Base-by-base conservation (phyloP, 805 yeast genomes). In the Yarrowia yakushimensis region DNA sequence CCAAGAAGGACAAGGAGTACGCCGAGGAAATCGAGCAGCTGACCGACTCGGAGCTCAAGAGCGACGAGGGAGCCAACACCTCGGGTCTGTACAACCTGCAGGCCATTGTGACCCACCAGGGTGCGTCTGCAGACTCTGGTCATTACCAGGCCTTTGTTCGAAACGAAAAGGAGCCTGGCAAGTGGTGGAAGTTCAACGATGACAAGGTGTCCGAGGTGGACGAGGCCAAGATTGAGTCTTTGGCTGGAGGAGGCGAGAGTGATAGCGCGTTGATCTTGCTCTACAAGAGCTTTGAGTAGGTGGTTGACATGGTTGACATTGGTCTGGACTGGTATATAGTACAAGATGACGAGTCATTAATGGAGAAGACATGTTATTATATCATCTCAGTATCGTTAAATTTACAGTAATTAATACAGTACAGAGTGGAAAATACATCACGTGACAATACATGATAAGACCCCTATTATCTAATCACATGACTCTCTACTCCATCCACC, bases 221-320 rank as follows among this genome's bases (percentile, higher is more conserved):
- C 65, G 87, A 84, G 70, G 94, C 91, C 59, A 90, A 84, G 71
- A 85, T 94, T 65, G 97, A 91, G 73, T 74, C 82, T 63, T 80
- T 94, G 67, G 88, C 97, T 5, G 99, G 99, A 45, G 99, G 99
- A 63, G 97, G 98, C 63, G 99, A 96, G 77, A 64, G 96, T 68
- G 99, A 94, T 74, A 85, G 94, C 70, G 99, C 99, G 2, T 82
- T 94, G 73, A 86, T 94, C 63, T 80, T 93, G 67, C 76, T 94
- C 62, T 94, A 94, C 78, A 87, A 86, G 72, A 96, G 90, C 7
- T 82, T 87, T 66, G 96, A 93, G 18, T 50, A 34, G n/a, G n/a
- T n/a, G n/a, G n/a, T n/a, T n/a, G n/a, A n/a, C n/a, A n/a, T n/a
- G n/a, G n/a, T n/a, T n/a, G n/a, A n/a, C n/a, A n/a, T n/a, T n/a